phyloP scores from a whole-genome alignment of 768 basidiomycete species.

The Phaeotremella fagi region DNA sequence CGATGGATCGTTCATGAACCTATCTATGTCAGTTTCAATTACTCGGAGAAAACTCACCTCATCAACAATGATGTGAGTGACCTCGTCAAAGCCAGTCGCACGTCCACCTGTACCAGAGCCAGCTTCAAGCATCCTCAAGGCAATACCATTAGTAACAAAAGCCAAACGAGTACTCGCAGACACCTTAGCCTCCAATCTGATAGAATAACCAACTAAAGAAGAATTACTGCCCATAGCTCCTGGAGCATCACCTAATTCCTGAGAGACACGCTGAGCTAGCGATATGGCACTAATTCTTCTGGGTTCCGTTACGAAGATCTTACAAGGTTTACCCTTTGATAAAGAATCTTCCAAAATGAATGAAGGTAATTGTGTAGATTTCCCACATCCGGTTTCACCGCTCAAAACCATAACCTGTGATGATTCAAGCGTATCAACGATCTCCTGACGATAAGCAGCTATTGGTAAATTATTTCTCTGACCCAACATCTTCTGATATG shows the following conservation, averaged over 20 bases:
- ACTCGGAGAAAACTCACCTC: conserved; percentile 56
- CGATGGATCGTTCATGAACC: conserved; percentile 95
- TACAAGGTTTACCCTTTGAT: conserved; percentile 72
- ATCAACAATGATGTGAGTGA: conserved; percentile 96
- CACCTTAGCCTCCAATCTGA: conserved; percentile 82
- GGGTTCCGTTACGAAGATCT: conserved; percentile 91
- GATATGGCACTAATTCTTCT: conserved; percentile 94
- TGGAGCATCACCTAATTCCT: conserved; percentile 76
- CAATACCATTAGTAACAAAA: conserved; percentile 91
- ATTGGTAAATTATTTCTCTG: conserved; percentile 81
- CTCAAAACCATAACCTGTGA: conserved; percentile 84
- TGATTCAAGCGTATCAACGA: conserved; percentile 63
- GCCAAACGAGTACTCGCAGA: conserved; percentile 63
- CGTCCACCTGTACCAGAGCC: conserved; percentile 65
- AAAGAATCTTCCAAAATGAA: conserved; percentile 90
- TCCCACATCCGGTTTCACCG: conserved; percentile 80
- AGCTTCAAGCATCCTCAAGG: conserved; percentile 91
- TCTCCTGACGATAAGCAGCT: conserved; percentile 69
- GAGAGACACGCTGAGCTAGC: conserved; percentile 87
- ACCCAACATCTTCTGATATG: conserved; percentile 83
- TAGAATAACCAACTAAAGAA: conserved; percentile 89
- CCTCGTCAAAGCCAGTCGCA: conserved; percentile 83
- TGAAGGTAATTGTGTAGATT: conserved; percentile 91
- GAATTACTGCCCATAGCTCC: conserved; percentile 68
- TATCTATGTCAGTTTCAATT: conserved; percentile 33